Evolutionary conservation across 129 eudicot species (phyloP), one percentile per base, ranked within the genome.

Genomic region (Artemisia tridentata): DNA sequence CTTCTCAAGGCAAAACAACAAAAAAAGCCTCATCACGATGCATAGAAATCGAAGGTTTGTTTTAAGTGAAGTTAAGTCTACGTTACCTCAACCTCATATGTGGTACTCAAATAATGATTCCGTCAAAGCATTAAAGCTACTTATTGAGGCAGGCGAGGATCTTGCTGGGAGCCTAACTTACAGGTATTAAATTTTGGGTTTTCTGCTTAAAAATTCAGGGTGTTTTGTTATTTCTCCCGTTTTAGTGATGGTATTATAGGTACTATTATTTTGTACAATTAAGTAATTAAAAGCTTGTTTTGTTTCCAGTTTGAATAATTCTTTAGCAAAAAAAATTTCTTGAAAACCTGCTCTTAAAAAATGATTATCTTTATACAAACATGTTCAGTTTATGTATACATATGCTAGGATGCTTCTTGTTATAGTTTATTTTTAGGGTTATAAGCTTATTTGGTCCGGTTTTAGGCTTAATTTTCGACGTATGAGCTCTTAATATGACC

Each of bases 41-140:
- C 75, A 58, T 61, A 65, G 70, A 75, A 78, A 68, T 65, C 57
- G 80, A 69, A 82, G 97, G 72, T 76, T 61, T 62, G 31, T 86
- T 27, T 75, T 84, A 47, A 79, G 77, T 17, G 99, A 87, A 41
- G 69, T 74, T 52, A 72, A 75, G 49, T 65, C 84, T 65, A 54
- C 87, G 43, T 72, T 87, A 56, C 99, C 96, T 27, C 76, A 77
- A 66, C 81, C 99, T 16, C 97, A 93, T 86, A 63, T 89, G 48
- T 93, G 99, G 99, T 93, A 93, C 79, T 56, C 91, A 15, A 88
- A 87, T 75, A 73, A 31, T 19, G 93, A 89, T 57, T 83, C 78
- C 69, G 43, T 93, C 55, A 59, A 25, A 18, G 96, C 97, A 9
- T 86, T 93, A 74, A 84, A 77, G 69, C 81, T 93, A 62, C 81